A percentile compares a stretch with the other conserved stretches of the same genome.
These are phyloP conservation scores for Prunus yedoensis DNA, from an alignment of 331 rosid species.

Conservation along the genomic window DNA sequence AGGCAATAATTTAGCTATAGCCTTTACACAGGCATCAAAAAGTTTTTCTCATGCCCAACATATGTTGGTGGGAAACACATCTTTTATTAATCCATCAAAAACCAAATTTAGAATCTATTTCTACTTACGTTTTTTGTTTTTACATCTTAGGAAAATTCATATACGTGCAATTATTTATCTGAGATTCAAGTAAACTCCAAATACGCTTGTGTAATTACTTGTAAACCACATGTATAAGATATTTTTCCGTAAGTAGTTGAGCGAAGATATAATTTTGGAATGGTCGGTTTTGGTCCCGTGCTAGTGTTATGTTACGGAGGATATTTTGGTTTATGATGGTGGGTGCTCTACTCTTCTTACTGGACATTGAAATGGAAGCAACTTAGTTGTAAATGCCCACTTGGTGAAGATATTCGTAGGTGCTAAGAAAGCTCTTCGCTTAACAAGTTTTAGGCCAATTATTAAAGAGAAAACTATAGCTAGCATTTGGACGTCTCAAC, in stretches of 20 bases:
- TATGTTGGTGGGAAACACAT: slow-evolving; percentile 44
- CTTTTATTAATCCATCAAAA: slow-evolving; percentile 10
- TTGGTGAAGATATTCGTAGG: slow-evolving; percentile 26
- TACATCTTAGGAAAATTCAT: no score
- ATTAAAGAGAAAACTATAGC: slow-evolving; percentile 21
- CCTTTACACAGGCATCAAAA: slow-evolving; percentile 32
- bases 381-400: slow-evolving; percentile 14
- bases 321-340: not conserved
- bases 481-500: slow-evolving; percentile 27
- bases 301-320: not conserved
- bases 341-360: not conserved
- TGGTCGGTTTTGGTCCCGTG: no score
- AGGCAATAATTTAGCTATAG: not conserved
- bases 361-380: slow-evolving; percentile 14
- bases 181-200: not conserved
- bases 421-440: slow-evolving; percentile 24
- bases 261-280: not conserved
- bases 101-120: not conserved
- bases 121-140: not conserved
- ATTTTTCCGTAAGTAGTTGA: no score
- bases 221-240: no score
- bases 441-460: slow-evolving; percentile 20
- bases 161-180: no score
- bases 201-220: not conserved
- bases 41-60: slow-evolving; percentile 27